Base-by-base conservation (phyloP, 2,329 filamentous ascomycete genomes). In the Fusarium drepaniforme region DNA sequence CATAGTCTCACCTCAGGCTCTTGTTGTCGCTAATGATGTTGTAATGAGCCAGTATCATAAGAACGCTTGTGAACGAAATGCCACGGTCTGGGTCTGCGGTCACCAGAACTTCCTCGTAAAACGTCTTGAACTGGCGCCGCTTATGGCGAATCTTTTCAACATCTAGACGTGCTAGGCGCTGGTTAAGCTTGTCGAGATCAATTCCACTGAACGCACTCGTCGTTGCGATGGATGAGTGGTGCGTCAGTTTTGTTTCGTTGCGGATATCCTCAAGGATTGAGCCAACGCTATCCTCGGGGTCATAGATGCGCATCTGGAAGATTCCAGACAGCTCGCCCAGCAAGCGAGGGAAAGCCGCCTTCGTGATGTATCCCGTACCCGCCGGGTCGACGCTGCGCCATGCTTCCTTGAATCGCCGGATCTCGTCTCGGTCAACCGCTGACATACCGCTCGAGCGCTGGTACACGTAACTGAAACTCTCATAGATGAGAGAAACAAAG, bases 391-490 rank as follows among this genome's bases (percentile, higher is more conserved):
- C 95, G 69, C 94, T 97, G 66, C 97, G 94, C 97, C 97, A 99
- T 1, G 97, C 97, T 84, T 98, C 95, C 84, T 99, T 99, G 90
- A 98, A 99, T 7, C 96, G 93, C 57, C 97, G 92, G 75, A 98
- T 95, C 82, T 99, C 97, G 78, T 98, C 95, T 75, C 97, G 90
- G 79, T 95, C 97, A 78, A 99, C 93, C 71, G 94, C 93, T 8
- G 94, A 95, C 77, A 98, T 89, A n/a, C 95, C 95, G 80, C 94
- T 98, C 71, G 96, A 98, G 73, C 95, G 91, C 85, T 99, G 97
- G 82, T 98, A 99, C 74, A 99, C 97, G 80, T 99, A 99, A 82
- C 95, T 98, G 88, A 99, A 99, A 84, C 96, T 98, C 86, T 99
- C 97, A 85, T 97, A 99, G 77, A 99, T 99, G 82, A 99, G 91